phyloP scores from a whole-genome alignment of 495 filamentous ascomycete genomes.

The Penicillium bialowiezense region DNA sequence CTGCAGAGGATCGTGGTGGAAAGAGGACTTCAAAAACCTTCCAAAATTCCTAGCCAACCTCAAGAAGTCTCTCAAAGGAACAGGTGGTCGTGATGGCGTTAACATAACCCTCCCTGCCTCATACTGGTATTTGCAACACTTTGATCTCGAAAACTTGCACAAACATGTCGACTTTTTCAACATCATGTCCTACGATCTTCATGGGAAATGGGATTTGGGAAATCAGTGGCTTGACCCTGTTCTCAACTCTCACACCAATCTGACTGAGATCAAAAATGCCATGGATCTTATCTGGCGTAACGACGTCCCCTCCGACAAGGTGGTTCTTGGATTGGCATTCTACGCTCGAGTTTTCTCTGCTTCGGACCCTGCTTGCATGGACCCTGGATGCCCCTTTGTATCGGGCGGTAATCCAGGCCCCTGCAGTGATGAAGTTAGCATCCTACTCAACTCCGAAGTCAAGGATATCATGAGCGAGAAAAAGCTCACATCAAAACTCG shows the following conservation, averaged over 20 bases:
- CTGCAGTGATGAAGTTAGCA: slow-evolving; percentile 30
- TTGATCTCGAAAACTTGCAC: slow-evolving; percentile 40
- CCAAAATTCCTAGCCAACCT: slow-evolving; percentile 41
- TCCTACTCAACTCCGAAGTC: slow-evolving; percentile 23
- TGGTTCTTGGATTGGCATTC: slow-evolving; percentile 43
- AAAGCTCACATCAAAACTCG: slow-evolving; percentile 4
- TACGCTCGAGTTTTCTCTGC: slow-evolving; percentile 43
- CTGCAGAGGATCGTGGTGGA: slow-evolving; percentile 36
- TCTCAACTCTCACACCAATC: slow-evolving; percentile 33
- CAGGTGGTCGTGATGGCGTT: slow-evolving; percentile 32
- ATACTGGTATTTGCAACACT: slow-evolving; percentile 44
- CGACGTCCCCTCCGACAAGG: slow-evolving; percentile 25
- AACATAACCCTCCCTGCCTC: slow-evolving; percentile 35
- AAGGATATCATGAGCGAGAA: slow-evolving; percentile 11
- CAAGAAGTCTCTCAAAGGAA: slow-evolving; percentile 27
- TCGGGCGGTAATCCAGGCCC: slow-evolving; percentile 20
- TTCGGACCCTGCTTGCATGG: slow-evolving; percentile 28
- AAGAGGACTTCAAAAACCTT: slow-evolving; percentile 41
- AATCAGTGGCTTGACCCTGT: slow-evolving; percentile 18
- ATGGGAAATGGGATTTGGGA: slow-evolving; percentile 33
- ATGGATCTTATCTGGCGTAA: slow-evolving; percentile 41
- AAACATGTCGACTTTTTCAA: slow-evolving; percentile 47
- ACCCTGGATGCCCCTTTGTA: slow-evolving; percentile 25
- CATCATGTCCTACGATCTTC: slow-evolving; percentile 49
- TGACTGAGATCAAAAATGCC: slow-evolving; percentile 35